Evolutionary conservation across 164 flowering plant genomes (phyloP).

Genomic region (Macadamia tetraphylla): DNA sequence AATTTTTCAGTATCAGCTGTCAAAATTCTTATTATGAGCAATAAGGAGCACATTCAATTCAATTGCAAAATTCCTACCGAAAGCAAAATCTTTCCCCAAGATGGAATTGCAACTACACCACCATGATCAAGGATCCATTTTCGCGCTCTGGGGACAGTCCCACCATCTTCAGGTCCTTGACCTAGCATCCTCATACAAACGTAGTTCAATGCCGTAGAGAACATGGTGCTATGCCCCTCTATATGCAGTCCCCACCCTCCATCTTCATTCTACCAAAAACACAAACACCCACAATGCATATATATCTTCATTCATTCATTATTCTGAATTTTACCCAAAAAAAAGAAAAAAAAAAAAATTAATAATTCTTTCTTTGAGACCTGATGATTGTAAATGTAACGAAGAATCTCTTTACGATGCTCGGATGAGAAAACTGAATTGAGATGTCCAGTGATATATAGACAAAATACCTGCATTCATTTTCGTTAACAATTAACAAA

Average conservation of each 20-base stretch:
- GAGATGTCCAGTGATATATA: background rate
- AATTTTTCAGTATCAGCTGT: too few species aligned
- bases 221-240: constrained; percentile 42
- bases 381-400: background rate
- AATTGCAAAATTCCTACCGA: constrained; percentile 20
- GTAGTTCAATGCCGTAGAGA: constrained; percentile 30
- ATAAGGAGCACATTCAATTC: too few species aligned
- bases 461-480: background rate
- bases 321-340: too few species aligned
- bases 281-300: background rate
- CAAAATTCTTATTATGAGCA: too few species aligned
- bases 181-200: constrained; percentile 33
- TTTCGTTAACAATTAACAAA: background rate
- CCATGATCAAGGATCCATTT: constrained; percentile 51
- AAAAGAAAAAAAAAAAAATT: too few species aligned
- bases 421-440: background rate
- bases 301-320: too few species aligned
- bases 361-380: background rate
- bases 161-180: constrained; percentile 26
- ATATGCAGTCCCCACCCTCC: constrained; percentile 50
- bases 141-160: constrained; percentile 29
- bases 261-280: constrained; percentile 34
- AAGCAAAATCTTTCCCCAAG: constrained; percentile 65
- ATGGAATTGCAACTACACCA: constrained; percentile 36
- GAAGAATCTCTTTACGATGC: background rate